Evolutionary conservation across 495 filamentous ascomycete genomes (phyloP).

Genomic region (Aspergillus saccharolyticus): DNA sequence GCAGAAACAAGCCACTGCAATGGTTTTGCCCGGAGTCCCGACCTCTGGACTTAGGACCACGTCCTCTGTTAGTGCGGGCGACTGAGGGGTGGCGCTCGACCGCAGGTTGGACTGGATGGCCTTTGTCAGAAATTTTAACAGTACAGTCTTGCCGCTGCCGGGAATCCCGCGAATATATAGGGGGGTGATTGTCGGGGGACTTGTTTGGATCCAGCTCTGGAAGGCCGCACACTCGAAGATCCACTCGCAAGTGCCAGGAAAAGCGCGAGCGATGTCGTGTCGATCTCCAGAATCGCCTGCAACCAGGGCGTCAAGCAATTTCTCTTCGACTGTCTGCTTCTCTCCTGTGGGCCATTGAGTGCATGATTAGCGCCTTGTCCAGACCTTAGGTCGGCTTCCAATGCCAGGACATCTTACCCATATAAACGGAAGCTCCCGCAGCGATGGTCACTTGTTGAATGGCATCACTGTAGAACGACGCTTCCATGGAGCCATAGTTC

Average conservation of each 20-base stretch:
- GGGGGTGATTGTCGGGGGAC: neutral
- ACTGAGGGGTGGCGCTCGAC: neutral
- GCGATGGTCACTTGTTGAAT: neutral
- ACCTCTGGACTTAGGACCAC: neutral
- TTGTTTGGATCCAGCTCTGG: neutral
- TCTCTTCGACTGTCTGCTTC: neutral
- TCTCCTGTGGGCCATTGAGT: neutral
- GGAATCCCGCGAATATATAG: neutral
- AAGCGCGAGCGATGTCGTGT: neutral
- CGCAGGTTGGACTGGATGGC: neutral
- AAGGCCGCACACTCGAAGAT: neutral
- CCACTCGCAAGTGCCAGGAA: neutral
- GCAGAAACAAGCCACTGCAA: constrained; percentile 1
- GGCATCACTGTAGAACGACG: neutral
- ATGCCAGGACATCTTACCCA: neutral
- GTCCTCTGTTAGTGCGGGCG: neutral
- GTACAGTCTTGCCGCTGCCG: neutral
- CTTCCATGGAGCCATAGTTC: neutral
- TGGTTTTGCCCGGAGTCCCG: neutral
- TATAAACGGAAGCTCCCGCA: constrained; percentile 1
- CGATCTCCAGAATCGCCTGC: neutral
- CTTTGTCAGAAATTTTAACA: neutral
- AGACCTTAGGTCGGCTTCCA: too few species aligned
- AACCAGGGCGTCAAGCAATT: neutral
- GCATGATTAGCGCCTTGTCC: neutral